phyloP scores from a whole-genome alignment of 345 rosid genomes.

The Linum usitatissimum region DNA sequence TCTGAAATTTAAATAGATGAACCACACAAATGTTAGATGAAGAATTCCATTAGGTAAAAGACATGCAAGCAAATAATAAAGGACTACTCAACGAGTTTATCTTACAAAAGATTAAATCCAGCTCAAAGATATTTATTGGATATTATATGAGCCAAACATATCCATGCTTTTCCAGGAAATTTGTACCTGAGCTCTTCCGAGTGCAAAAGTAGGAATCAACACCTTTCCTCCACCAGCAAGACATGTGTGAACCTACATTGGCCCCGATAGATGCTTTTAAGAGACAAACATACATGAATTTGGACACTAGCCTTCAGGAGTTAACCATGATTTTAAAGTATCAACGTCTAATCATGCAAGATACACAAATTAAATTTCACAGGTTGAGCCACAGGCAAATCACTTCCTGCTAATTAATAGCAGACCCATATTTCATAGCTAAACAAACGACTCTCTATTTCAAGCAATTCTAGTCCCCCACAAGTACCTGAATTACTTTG shows the following conservation, averaged over 20 bases:
- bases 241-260: constrained; percentile 71
- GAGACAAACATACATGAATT: neutral
- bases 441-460: neutral
- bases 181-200: constrained; percentile 94
- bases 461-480: neutral
- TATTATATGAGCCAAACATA: neutral
- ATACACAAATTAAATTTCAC: neutral
- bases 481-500: neutral
- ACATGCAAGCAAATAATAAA: neutral
- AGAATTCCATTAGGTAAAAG: neutral
- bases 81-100: neutral
- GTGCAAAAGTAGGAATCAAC: constrained; percentile 90
- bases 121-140: neutral
- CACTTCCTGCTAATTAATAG: neutral
- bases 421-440: neutral
- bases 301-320: neutral
- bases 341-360: neutral
- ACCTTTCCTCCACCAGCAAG: constrained; percentile 92
- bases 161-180: neutral
- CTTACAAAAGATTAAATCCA: neutral
- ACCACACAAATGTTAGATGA: neutral
- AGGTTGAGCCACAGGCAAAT: neutral
- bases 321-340: neutral
- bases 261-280: neutral
- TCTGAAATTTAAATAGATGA: too few species aligned